These are phyloP conservation scores for Piloderma croceum DNA, from an alignment of 768 basidiomycete species.

Conservation along the genomic window DNA sequence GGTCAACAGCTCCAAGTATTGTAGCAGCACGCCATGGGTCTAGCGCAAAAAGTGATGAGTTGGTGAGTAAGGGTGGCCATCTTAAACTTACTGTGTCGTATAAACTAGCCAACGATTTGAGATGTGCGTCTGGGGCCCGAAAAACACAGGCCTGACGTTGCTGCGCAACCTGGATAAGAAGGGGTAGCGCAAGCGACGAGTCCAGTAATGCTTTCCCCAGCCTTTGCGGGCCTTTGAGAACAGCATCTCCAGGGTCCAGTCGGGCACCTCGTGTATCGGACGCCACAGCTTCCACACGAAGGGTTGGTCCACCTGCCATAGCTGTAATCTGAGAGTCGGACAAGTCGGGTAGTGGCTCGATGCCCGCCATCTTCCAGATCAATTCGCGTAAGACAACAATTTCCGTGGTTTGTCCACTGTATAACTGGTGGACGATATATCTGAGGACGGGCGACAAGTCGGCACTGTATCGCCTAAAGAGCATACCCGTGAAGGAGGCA, in stretches of 20 bases:
- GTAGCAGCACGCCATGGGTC: conserved; percentile 89
- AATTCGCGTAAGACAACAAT: conserved; percentile 89
- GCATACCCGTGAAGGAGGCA: conserved; percentile 87
- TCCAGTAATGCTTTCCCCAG: conserved; percentile 63
- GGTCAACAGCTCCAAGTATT: conserved; percentile 86
- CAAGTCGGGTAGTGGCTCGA: conserved; percentile 84
- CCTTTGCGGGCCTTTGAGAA: conserved; percentile 60
- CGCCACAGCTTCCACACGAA: conserved; percentile 87
- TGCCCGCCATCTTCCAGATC: conserved; percentile 93
- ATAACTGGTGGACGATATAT: conserved; percentile 88
- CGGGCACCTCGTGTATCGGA: conserved; percentile 70
- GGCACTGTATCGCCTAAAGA: conserved; percentile 82
- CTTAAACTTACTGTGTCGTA: conserved; percentile 75
- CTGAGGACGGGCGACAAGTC: conserved; percentile 80
- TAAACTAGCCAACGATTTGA: conserved; percentile 81
- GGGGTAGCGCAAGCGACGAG: conserved; percentile 73
- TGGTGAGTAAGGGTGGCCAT: conserved; percentile 10
- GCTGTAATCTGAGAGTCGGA: conserved; percentile 84
- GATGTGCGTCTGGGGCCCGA: conserved; percentile 63
- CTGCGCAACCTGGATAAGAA: conserved; percentile 89
- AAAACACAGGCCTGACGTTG: conserved; percentile 84
- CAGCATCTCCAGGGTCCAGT: conserved; percentile 59
- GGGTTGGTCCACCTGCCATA: conserved; percentile 84
- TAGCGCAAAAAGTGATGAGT: conserved; percentile 31
- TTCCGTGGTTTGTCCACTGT: conserved; percentile 77